A percentile compares a stretch with the other conserved stretches of the same genome.
Evolutionary conservation across 2,329 filamentous ascomycete genomes (phyloP).

Genomic region (Aspergillus transmontanensis): DNA sequence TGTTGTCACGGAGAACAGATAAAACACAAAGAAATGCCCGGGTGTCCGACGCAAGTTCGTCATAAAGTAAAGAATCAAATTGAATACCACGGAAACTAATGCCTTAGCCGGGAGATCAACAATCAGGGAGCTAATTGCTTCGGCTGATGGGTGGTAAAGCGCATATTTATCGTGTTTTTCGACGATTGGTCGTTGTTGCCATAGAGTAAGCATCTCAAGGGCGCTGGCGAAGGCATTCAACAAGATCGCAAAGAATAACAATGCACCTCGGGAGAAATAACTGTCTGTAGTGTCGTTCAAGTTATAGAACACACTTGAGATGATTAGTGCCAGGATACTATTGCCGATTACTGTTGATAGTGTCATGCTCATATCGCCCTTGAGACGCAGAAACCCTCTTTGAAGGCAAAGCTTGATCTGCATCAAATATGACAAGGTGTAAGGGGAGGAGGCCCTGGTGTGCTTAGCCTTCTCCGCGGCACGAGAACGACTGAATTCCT

Average conservation of each 20-base stretch:
- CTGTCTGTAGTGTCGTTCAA: slow-evolving; percentile 64
- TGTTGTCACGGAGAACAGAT: slow-evolving; percentile 72
- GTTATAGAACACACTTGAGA: slow-evolving; percentile 79
- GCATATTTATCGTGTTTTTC: slow-evolving; percentile 87
- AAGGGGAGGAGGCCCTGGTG: slow-evolving; percentile 70
- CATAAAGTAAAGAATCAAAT: slow-evolving; percentile 83
- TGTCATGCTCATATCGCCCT: slow-evolving; percentile 73
- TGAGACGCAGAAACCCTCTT: slow-evolving; percentile 74
- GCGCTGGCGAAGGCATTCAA: slow-evolving; percentile 80
- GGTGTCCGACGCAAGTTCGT: slow-evolving; percentile 74
- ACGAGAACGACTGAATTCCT: slow-evolving; percentile 42
- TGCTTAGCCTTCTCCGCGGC: slow-evolving; percentile 43
- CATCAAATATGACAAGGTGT: slow-evolving; percentile 74
- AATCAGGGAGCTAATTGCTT: slow-evolving; percentile 82
- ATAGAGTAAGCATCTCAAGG: slow-evolving; percentile 80
- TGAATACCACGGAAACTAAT: slow-evolving; percentile 71
- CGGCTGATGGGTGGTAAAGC: slow-evolving; percentile 86
- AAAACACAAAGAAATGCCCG: slow-evolving; percentile 81
- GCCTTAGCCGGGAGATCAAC: slow-evolving; percentile 83
- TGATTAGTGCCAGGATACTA: slow-evolving; percentile 71
- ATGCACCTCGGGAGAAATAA: slow-evolving; percentile 75
- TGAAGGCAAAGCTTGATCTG: slow-evolving; percentile 78
- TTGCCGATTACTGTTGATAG: slow-evolving; percentile 68
- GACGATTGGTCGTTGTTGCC: slow-evolving; percentile 85
- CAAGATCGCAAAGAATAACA: slow-evolving; percentile 83